phyloP scores from a whole-genome alignment of 2,329 filamentous ascomycete genomes.

The Diaporthe sp. region DNA sequence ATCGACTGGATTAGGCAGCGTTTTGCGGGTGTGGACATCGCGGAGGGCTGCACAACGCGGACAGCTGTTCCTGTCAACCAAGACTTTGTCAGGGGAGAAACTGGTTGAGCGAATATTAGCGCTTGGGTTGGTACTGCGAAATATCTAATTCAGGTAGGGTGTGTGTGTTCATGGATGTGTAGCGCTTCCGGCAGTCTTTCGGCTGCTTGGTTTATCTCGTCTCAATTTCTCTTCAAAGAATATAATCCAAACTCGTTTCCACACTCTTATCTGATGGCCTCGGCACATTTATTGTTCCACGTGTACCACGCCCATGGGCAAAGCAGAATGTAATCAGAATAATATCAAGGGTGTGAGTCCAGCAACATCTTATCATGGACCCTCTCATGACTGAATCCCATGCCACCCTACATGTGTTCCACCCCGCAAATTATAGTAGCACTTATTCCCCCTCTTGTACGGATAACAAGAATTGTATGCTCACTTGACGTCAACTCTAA shows the following conservation, averaged over 20 bases:
- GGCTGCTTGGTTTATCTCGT: not conserved
- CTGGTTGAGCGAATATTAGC: not conserved
- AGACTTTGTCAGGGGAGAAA: not conserved
- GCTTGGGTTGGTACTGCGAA: not conserved
- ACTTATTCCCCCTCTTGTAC: not conserved
- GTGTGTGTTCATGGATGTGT: no score
- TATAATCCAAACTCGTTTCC: not conserved
- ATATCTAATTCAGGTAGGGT: no score
- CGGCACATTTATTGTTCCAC: not conserved
- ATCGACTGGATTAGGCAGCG: conserved; percentile 22
- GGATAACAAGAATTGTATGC: not conserved
- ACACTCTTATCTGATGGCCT: not conserved
- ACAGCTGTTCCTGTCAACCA: conserved; percentile 3
- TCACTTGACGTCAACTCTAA: not conserved
- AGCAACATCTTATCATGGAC: no score
- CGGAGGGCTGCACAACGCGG: not conserved
- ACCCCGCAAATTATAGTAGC: not conserved
- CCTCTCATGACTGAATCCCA: not conserved
- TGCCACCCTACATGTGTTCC: not conserved
- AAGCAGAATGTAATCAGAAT: not conserved
- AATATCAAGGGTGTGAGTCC: not conserved
- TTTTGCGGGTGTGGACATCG: not conserved
- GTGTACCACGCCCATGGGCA: not conserved
- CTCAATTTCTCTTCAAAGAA: not conserved
- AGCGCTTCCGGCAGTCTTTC: not conserved